phyloP scores from a whole-genome alignment of 768 basidiomycete genomes.

The Leccinum variicolor region DNA sequence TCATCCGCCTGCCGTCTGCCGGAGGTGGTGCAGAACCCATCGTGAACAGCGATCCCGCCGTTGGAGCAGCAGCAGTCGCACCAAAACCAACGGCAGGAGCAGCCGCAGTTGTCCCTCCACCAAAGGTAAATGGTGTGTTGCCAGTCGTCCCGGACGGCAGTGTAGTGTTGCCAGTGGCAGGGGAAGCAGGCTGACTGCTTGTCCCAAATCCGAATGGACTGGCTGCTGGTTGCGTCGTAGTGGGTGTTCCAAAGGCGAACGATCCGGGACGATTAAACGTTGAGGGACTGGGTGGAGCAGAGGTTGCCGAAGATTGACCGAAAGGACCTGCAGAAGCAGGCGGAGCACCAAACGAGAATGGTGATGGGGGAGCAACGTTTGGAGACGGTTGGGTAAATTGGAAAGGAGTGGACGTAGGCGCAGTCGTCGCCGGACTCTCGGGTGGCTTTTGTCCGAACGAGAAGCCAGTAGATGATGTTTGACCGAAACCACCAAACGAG shows the following conservation, averaged over 20 bases:
- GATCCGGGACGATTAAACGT: slow-evolving; percentile 47
- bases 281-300: slow-evolving; percentile 57
- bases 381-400: slow-evolving; percentile 44
- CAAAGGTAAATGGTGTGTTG: slow-evolving; percentile 36
- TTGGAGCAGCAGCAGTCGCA: slow-evolving; percentile 32
- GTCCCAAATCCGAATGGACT: slow-evolving; percentile 46
- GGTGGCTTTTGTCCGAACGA: slow-evolving; percentile 44
- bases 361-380: slow-evolving; percentile 34
- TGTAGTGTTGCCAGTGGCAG: slow-evolving; percentile 40
- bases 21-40: slow-evolving; percentile 55
- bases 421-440: slow-evolving; percentile 37
- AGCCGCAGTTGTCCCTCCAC: slow-evolving; percentile 29
- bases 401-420: slow-evolving; percentile 41
- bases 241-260: slow-evolving; percentile 45
- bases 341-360: slow-evolving; percentile 45
- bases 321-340: slow-evolving; percentile 39
- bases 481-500: slow-evolving; percentile 47
- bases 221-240: slow-evolving; percentile 34
- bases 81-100: slow-evolving; percentile 41
- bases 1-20: slow-evolving; percentile 42
- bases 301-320: slow-evolving; percentile 38
- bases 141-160: slow-evolving; percentile 30
- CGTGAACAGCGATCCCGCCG: slow-evolving; percentile 45
- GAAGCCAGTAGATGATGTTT: slow-evolving; percentile 40
- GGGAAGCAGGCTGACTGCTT: slow-evolving; percentile 57